Conservation (phyloP, 257 asterid species). For the Linaria vulgaris region DNA sequence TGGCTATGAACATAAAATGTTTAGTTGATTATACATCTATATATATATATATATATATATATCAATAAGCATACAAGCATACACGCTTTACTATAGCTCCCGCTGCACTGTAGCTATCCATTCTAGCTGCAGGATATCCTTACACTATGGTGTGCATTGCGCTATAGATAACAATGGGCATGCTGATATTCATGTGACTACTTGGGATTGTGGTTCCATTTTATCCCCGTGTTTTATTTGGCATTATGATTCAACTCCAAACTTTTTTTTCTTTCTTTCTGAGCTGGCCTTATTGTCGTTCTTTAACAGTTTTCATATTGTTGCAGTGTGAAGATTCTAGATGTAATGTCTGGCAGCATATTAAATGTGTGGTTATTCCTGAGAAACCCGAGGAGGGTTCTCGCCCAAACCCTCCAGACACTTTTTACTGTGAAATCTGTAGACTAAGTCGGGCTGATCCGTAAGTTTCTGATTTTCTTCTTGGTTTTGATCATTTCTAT, state of each 20-base stretch:
- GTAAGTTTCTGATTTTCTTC: slow-evolving; percentile 53
- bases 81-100: too few species aligned
- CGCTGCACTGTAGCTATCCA: too few species aligned
- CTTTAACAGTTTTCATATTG: slow-evolving; percentile 25
- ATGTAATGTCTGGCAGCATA: slow-evolving; percentile 95
- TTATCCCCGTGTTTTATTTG: slow-evolving; percentile 16
- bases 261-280: slow-evolving; percentile 6
- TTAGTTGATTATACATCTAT: too few species aligned
- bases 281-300: slow-evolving; percentile 19
- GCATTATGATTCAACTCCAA: slow-evolving; percentile 14
- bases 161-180: too few species aligned
- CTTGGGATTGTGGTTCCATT: too few species aligned
- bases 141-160: too few species aligned
- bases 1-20: too few species aligned
- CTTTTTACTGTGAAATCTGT: slow-evolving; percentile 89
- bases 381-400: slow-evolving; percentile 80
- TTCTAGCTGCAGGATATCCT: too few species aligned
- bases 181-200: slow-evolving; percentile 10
- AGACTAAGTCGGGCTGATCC: slow-evolving; percentile 94
- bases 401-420: slow-evolving; percentile 62
- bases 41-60: too few species aligned
- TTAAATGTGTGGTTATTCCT: slow-evolving; percentile 80
- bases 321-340: slow-evolving; percentile 91
- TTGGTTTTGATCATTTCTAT: slow-evolving; percentile 15
- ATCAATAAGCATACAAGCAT: too few species aligned